A percentile compares a stretch with the other conserved stretches of the same genome.
Conservation (phyloP, 768 basidiomycete genomes). For the Pisolithus microcarpus region DNA sequence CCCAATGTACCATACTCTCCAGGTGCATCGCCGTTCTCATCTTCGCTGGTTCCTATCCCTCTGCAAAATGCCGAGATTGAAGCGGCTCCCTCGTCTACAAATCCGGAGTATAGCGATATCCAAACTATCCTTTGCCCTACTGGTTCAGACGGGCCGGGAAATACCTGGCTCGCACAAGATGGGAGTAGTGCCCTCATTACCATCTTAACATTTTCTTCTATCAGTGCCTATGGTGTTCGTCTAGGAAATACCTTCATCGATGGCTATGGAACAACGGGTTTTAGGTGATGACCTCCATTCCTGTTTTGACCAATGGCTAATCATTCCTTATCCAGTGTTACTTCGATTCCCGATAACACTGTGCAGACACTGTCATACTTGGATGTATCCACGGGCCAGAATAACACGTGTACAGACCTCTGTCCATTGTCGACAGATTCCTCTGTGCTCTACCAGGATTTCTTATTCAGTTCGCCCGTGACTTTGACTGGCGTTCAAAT, state of each 20-base stretch:
- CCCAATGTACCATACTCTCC: constrained; percentile 80
- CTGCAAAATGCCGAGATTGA: constrained; percentile 50
- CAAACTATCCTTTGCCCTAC: constrained; percentile 75
- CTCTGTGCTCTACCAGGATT: constrained; percentile 84
- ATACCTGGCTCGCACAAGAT: constrained; percentile 80
- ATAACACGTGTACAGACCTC: constrained; percentile 63
- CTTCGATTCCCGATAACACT: constrained; percentile 84
- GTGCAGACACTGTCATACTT: constrained; percentile 71
- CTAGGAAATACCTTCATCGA: constrained; percentile 86
- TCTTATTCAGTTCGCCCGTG: constrained; percentile 60
- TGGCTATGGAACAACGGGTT: constrained; percentile 78
- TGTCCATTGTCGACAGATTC: constrained; percentile 81
- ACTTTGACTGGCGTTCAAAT: constrained; percentile 88
- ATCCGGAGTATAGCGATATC: constrained; percentile 56
- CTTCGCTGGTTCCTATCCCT: constrained; percentile 80
- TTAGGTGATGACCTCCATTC: constrained; percentile 48
- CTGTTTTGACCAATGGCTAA: constrained; percentile 8
- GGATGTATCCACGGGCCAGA: constrained; percentile 69
- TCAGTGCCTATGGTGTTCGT: constrained; percentile 73
- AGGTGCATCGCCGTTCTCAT: constrained; percentile 80
- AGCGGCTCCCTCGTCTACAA: constrained; percentile 56
- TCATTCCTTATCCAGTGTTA: constrained; percentile 46
- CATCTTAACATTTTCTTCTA: constrained; percentile 63
- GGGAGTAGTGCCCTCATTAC: constrained; percentile 68
- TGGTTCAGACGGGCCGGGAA: constrained; percentile 71